phyloP scores from a whole-genome alignment of 495 filamentous ascomycete genomes.

The Sphaerosporella brunnea region DNA sequence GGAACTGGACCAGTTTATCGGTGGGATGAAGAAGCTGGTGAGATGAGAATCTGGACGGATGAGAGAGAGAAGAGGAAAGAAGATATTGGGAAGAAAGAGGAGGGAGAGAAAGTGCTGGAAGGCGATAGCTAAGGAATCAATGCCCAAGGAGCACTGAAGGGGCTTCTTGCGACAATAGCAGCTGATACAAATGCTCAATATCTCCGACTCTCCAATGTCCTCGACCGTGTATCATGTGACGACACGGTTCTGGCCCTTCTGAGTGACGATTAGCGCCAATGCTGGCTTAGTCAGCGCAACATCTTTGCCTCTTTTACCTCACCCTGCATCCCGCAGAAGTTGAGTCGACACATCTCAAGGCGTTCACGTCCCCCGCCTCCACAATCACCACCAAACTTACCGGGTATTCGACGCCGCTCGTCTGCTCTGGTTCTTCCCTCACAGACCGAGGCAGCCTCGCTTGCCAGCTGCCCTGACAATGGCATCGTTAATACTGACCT shows the following conservation, averaged over 20 bases:
- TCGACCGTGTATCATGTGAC: too few relatives aligned
- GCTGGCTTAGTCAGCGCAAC: too few relatives aligned
- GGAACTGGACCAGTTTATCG: slow-evolving; percentile 42
- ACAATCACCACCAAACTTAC: background rate
- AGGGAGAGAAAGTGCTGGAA: too few relatives aligned
- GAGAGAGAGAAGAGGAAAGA: background rate
- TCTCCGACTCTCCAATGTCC: too few relatives aligned
- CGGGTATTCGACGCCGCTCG: background rate
- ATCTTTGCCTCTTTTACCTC: slow-evolving; percentile 14
- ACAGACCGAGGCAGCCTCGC: slow-evolving; percentile 5
- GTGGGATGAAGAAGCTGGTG: slow-evolving; percentile 37
- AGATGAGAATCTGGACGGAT: slow-evolving; percentile 38
- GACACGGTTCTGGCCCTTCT: too few relatives aligned
- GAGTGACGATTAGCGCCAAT: too few relatives aligned
- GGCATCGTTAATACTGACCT: slow-evolving; percentile 4
- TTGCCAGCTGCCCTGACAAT: slow-evolving; percentile 6
- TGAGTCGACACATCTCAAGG: slow-evolving; percentile 5
- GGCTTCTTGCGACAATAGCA: too few relatives aligned
- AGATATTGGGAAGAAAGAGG: too few relatives aligned
- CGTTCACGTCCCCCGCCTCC: background rate
- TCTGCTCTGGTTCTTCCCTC: slow-evolving; percentile 2
- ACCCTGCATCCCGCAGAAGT: slow-evolving; percentile 10
- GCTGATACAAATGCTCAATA: too few relatives aligned
- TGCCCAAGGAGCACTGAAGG: too few relatives aligned
- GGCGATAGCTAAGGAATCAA: too few relatives aligned